These are phyloP conservation scores for Talaromyces rugulosus DNA, from an alignment of 2,329 filamentous ascomycete genomes.

Conservation along the genomic window DNA sequence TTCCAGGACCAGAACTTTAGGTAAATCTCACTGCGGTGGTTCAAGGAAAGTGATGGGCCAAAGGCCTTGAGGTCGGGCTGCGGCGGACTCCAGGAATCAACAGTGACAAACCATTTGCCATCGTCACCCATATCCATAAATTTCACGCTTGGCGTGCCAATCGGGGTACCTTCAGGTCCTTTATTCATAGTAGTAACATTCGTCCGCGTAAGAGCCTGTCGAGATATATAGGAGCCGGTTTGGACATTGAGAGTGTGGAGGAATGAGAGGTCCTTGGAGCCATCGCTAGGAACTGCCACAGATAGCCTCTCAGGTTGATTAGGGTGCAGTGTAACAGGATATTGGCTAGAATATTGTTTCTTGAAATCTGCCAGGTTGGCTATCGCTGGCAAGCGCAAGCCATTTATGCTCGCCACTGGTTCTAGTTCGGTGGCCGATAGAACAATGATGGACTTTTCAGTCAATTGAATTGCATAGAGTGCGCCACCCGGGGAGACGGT, in stretches of 20 bases:
- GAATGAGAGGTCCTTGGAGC: slow-evolving; percentile 46
- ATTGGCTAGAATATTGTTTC: slow-evolving; percentile 27
- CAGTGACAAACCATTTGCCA: slow-evolving; percentile 83
- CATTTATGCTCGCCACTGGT: slow-evolving; percentile 77
- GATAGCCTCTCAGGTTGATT: slow-evolving; percentile 60
- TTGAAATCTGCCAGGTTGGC: slow-evolving; percentile 46
- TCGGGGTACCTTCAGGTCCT: slow-evolving; percentile 64
- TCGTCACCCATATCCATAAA: slow-evolving; percentile 72
- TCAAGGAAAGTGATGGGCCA: slow-evolving; percentile 29
- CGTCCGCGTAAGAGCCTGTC: slow-evolving; percentile 83
- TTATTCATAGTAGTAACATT: slow-evolving; percentile 78
- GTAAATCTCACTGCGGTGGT: slow-evolving; percentile 64
- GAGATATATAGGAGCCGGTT: slow-evolving; percentile 70
- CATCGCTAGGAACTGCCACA: slow-evolving; percentile 56
- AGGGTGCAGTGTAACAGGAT: slow-evolving; percentile 60
- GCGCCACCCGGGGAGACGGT: slow-evolving; percentile 74
- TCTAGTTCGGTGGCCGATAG: slow-evolving; percentile 85
- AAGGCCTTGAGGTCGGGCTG: slow-evolving; percentile 62
- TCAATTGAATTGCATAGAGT: slow-evolving; percentile 77
- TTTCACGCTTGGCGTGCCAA: slow-evolving; percentile 74
- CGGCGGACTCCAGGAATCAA: slow-evolving; percentile 85
- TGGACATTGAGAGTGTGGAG: slow-evolving; percentile 87
- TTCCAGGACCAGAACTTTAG: slow-evolving; percentile 86
- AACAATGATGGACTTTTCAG: slow-evolving; percentile 89
- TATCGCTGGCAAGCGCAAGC: slow-evolving; percentile 61